phyloP scores from a whole-genome alignment of 2,329 filamentous ascomycete genomes.

The Pestalotiopsis sp. region DNA sequence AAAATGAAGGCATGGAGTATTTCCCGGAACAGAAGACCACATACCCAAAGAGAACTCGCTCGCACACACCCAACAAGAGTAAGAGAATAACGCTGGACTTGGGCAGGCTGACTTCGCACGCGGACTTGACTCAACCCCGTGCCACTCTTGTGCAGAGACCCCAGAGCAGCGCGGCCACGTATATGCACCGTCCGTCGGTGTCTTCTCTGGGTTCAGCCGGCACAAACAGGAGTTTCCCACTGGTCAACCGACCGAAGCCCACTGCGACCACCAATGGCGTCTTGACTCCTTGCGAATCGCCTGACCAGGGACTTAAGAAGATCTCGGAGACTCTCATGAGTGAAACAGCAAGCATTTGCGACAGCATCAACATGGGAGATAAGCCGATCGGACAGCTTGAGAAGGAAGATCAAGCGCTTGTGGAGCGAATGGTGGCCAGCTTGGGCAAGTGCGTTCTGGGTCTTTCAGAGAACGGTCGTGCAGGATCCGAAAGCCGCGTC shows the following conservation, averaged over 20 bases:
- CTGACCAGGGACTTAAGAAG: conserved; percentile 49
- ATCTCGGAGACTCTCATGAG: conserved; percentile 52
- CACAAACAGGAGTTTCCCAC: conserved; percentile 64
- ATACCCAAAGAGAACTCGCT: conserved; percentile 26
- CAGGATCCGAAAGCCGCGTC: conserved; percentile 61
- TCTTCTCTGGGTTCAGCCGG: conserved; percentile 61
- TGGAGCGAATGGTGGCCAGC: conserved; percentile 62
- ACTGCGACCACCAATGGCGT: conserved; percentile 35
- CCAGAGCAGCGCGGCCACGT: conserved; percentile 39
- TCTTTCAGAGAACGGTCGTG: conserved; percentile 55
- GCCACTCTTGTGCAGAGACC: conserved; percentile 45
- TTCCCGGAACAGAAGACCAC: conserved; percentile 22
- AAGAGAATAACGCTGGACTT: conserved; percentile 28
- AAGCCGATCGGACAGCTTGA: conserved; percentile 49
- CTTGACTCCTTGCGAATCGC: conserved; percentile 50
- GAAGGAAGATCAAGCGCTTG: conserved; percentile 61
- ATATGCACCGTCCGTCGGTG: conserved; percentile 56
- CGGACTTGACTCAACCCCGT: conserved; percentile 26
- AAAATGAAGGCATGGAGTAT: conserved; percentile 21
- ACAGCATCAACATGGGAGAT: conserved; percentile 27
- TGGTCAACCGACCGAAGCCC: conserved; percentile 55
- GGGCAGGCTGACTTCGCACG: conserved; percentile 22
- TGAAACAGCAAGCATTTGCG: conserved; percentile 46
- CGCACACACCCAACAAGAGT: conserved; percentile 34
- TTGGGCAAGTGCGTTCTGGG: conserved; percentile 63